Evolutionary conservation across 345 rosid species (phyloP).

Genomic region (Hibiscus trionum): DNA sequence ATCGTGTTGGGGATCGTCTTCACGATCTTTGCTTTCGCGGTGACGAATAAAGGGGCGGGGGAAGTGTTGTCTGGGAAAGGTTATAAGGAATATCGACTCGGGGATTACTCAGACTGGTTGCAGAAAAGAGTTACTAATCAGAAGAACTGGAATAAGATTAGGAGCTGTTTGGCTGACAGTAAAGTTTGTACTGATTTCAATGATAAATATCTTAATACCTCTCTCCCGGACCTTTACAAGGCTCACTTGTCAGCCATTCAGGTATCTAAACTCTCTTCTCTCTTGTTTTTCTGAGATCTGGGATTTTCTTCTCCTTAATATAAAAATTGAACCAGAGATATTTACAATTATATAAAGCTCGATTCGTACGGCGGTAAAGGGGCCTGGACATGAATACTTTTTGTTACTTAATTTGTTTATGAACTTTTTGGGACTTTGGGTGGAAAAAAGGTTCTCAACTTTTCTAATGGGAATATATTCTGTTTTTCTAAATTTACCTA

Average conservation of each 20-base stretch:
- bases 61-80: conserved; percentile 41
- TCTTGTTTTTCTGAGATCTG: neutral
- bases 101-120: conserved; percentile 62
- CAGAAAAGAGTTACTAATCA: conserved; percentile 46
- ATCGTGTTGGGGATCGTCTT: conserved; percentile 53
- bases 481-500: neutral
- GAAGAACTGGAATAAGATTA: conserved; percentile 58
- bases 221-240: conserved; percentile 18
- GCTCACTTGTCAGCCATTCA: conserved; percentile 39
- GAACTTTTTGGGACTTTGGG: neutral
- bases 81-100: conserved; percentile 70
- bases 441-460: neutral
- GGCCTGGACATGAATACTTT: no score
- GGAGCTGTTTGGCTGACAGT: conserved; percentile 50
- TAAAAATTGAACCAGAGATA: no score
- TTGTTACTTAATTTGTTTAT: no score
- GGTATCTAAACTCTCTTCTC: conserved; percentile 22
- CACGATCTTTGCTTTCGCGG: conserved; percentile 74
- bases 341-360: no score
- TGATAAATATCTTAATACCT: conserved; percentile 6
- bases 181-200: conserved; percentile 37
- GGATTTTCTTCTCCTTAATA: neutral
- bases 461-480: neutral
- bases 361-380: no score
- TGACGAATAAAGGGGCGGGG: conserved; percentile 82